Evolutionary conservation across 495 filamentous ascomycete species (phyloP).

Genomic region (Xylaria venustula): DNA sequence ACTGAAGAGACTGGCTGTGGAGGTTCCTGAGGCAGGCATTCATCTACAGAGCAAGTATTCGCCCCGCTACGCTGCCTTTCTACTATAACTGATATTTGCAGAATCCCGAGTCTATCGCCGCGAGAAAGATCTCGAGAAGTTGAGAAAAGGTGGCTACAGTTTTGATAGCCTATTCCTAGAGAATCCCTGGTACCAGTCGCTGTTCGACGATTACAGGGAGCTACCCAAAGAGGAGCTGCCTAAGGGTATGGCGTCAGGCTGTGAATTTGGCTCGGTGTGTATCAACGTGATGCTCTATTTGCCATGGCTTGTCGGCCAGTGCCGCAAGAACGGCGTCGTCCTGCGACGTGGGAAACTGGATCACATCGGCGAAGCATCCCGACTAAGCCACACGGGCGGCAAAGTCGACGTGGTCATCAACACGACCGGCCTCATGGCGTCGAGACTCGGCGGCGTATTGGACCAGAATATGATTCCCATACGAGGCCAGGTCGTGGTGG

Average conservation of each 20-base stretch:
- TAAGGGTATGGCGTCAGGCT: slow-evolving; percentile 62
- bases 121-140: slow-evolving; percentile 30
- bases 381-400: slow-evolving; percentile 58
- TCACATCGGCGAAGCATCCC: slow-evolving; percentile 72
- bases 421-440: slow-evolving; percentile 77
- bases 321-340: slow-evolving; percentile 64
- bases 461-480: slow-evolving; percentile 73
- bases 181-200: slow-evolving; percentile 79
- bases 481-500: slow-evolving; percentile 84
- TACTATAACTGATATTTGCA: slow-evolving; percentile 19
- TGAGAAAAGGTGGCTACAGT: slow-evolving; percentile 39
- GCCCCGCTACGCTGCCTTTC: background rate
- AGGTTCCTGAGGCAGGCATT: slow-evolving; percentile 83
- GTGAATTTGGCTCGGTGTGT: slow-evolving; percentile 77
- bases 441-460: slow-evolving; percentile 75
- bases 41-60: slow-evolving; percentile 69
- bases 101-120: slow-evolving; percentile 44
- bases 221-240: slow-evolving; percentile 57
- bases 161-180: slow-evolving; percentile 50
- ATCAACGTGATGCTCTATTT: slow-evolving; percentile 90
- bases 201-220: slow-evolving; percentile 69
- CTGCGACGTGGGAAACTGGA: slow-evolving; percentile 58
- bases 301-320: slow-evolving; percentile 77
- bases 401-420: slow-evolving; percentile 77
- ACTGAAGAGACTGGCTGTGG: slow-evolving; percentile 60